Evolutionary conservation across 2,329 filamentous ascomycete species (phyloP).

Genomic region (Sclerotinia spermophila): DNA sequence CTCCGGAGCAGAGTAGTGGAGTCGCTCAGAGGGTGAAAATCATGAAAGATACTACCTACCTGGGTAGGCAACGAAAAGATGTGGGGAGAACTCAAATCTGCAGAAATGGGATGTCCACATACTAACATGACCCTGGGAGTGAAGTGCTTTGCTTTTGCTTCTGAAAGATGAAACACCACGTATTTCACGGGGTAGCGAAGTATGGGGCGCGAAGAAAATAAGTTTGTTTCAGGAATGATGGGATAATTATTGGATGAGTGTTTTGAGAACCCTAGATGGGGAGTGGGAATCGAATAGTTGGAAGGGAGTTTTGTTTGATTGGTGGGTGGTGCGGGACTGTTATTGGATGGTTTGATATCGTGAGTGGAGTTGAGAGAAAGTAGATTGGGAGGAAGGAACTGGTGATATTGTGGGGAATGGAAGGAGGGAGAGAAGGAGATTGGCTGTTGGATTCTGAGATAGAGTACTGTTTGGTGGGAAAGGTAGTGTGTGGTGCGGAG

Average conservation of each 20-base stretch:
- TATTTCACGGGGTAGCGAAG: conserved; percentile 8
- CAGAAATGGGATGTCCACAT: not conserved
- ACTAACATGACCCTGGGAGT: not conserved
- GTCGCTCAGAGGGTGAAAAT: not conserved
- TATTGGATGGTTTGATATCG: not conserved
- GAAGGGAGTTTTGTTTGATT: not conserved
- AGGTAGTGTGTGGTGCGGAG: not conserved
- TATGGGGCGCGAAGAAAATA: not conserved
- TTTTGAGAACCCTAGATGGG: not conserved
- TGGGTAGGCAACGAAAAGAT: not conserved
- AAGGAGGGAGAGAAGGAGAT: not conserved
- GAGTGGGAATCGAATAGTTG: not conserved
- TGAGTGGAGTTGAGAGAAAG: not conserved
- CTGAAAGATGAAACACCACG: conserved; percentile 16
- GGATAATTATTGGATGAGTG: not conserved
- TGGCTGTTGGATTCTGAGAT: not conserved
- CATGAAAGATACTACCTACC: not conserved
- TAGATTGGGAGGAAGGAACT: not conserved
- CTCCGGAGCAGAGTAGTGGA: not conserved
- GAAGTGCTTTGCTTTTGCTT: not conserved
- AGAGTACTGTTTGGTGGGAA: not conserved
- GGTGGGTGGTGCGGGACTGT: not conserved
- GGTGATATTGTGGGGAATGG: not conserved
- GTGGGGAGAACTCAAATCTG: not conserved
- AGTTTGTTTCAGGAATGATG: conserved; percentile 2